Evolutionary conservation across 345 rosid genomes (phyloP), one percentile per base, ranked within the genome.

Genomic region (Salix purpurea): DNA sequence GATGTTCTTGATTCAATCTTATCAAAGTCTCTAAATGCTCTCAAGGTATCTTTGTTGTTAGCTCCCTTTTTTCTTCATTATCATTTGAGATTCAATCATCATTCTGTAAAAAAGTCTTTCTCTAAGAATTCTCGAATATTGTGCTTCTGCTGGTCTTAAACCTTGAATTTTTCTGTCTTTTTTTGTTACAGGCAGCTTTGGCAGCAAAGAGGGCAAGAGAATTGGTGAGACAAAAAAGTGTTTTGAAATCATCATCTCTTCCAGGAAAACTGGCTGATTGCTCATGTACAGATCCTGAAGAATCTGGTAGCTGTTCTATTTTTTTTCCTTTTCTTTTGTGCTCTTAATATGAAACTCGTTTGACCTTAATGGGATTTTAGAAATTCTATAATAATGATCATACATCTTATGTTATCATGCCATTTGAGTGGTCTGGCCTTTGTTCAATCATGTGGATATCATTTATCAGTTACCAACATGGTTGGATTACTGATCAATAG

Each of bases 231-330:
- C 91, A 89, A 70, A 96, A 96, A 86, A 85, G 98, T 83, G 92
- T 94, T 24, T 76, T 96, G 85, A 90, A 87, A 86, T 88, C 96
- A 73, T 94, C 99, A 60, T 91, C 99, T 75, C 98, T 96, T 79
- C 99, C 99, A 67, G 99, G 99, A 75, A 96, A 96, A 86, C 85
- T 96, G 70, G 91, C 99, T 82, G 99, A 96, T 84, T 96, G 99
- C 79, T 92, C 99, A 32, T 94, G 96, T 11, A 72, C 95, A 71
- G 86, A 88, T 85, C 98, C 99, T 75, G 97, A 90, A 88, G 98
- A 91, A 78, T 87, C 94, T 81, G 99, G 98, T 96, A 87, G 69
- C 50, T 61, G 14, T 39, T 70, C 32, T 42, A 37, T 73, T 67
- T 62, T 37, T 66, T 37, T 69, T 2, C 10, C 30, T 68, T 42